These are phyloP conservation scores for Aquilaria yunnanensis DNA, from an alignment of 345 rosid species.

Conservation along the genomic window DNA sequence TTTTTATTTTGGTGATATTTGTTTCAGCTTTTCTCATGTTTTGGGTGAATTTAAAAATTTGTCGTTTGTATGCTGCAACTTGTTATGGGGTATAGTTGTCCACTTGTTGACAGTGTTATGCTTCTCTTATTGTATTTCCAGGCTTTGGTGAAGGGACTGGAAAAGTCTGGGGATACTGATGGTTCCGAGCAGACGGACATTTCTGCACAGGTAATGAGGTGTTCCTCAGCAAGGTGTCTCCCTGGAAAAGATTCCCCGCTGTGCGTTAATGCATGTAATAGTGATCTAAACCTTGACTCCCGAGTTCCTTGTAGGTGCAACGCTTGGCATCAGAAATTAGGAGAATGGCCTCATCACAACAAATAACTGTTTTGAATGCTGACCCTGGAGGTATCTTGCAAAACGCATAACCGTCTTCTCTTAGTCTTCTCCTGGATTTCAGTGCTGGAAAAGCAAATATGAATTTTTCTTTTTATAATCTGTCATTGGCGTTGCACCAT, in stretches of 20 bases:
- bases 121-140: constrained; percentile 16
- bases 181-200: constrained; percentile 56
- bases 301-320: constrained; percentile 35
- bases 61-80: background rate
- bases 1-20: too few relatives aligned
- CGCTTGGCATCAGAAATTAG: constrained; percentile 64
- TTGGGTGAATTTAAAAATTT: background rate
- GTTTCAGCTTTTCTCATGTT: background rate
- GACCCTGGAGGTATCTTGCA: constrained; percentile 38
- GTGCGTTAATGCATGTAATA: too few relatives aligned
- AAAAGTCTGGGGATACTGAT: constrained; percentile 44
- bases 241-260: background rate
- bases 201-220: constrained; percentile 52
- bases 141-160: constrained; percentile 55
- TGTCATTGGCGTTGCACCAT: too few relatives aligned
- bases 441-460: background rate
- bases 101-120: background rate
- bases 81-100: background rate
- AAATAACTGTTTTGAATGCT: constrained; percentile 76
- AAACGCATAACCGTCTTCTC: background rate
- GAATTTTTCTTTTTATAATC: background rate
- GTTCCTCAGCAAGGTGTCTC: constrained; percentile 2
- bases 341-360: constrained; percentile 55
- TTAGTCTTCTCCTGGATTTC: background rate
- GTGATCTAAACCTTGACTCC: background rate